Evolutionary conservation across 1,284 basidiomycete species (phyloP).

Genomic region (Ganoderma sp.): DNA sequence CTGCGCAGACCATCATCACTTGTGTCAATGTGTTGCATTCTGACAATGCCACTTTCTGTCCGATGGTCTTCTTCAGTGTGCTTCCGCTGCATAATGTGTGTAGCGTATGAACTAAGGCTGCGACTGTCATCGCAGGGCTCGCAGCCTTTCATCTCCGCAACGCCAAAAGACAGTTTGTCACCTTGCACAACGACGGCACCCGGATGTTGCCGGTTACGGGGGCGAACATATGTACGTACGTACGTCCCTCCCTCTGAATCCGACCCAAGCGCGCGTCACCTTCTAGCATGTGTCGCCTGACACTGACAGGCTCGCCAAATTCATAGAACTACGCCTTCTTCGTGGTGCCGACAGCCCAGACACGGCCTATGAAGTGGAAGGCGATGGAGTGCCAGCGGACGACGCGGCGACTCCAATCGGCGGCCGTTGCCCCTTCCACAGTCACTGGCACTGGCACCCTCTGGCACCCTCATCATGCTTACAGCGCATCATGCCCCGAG

Average conservation of each 20-base stretch:
- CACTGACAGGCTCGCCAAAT: constrained; percentile 9
- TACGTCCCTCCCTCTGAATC: neutral
- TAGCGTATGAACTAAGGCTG: neutral
- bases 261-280: neutral
- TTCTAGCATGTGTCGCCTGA: neutral
- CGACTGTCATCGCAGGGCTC: neutral
- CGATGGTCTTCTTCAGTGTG: neutral
- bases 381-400: neutral
- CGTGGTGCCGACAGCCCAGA: constrained; percentile 8
- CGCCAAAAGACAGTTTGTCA: neutral
- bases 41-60: neutral
- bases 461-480: neutral
- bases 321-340: constrained; percentile 2
- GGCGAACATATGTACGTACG: neutral
- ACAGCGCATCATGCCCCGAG: neutral
- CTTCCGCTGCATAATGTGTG: neutral
- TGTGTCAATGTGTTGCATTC: neutral
- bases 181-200: neutral
- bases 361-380: neutral
- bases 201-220: neutral
- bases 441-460: neutral
- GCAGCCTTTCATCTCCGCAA: constrained; percentile 1
- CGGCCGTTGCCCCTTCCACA: neutral
- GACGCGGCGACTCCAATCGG: neutral
- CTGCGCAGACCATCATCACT: neutral